Conservation (phyloP, 2,329 filamentous ascomycete species). For the Ophiocordyceps camponoti-leonardi region DNA sequence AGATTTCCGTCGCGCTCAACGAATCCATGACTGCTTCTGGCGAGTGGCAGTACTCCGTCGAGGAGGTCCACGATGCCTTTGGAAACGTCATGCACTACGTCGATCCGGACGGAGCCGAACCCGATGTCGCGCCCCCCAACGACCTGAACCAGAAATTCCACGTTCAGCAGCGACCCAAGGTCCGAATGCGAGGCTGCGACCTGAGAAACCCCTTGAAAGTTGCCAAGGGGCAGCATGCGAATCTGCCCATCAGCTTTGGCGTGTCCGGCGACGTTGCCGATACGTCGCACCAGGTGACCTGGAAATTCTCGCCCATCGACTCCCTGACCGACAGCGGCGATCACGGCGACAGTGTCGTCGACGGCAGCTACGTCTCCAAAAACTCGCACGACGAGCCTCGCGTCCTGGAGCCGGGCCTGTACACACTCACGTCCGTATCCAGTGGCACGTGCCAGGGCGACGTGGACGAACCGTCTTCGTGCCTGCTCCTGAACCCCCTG, state of each 20-base stretch:
- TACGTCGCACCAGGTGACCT: slow-evolving; percentile 56
- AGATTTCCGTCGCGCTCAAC: slow-evolving; percentile 67
- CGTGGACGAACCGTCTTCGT: slow-evolving; percentile 86
- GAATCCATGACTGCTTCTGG: slow-evolving; percentile 71
- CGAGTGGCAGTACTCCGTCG: slow-evolving; percentile 76
- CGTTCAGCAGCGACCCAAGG: slow-evolving; percentile 72
- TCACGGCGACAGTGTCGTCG: slow-evolving; percentile 40
- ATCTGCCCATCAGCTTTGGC: slow-evolving; percentile 55
- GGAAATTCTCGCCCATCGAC: slow-evolving; percentile 64
- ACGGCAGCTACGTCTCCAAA: slow-evolving; percentile 43
- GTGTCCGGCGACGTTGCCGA: slow-evolving; percentile 41
- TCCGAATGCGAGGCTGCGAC: slow-evolving; percentile 59
- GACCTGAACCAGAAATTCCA: slow-evolving; percentile 60
- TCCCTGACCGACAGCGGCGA: slow-evolving; percentile 53
- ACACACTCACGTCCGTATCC: slow-evolving; percentile 64
- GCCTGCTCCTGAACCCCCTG: slow-evolving; percentile 76
- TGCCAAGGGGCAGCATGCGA: slow-evolving; percentile 51
- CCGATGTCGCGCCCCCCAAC: slow-evolving; percentile 42
- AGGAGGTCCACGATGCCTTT: slow-evolving; percentile 81
- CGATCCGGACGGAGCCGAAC: slow-evolving; percentile 44
- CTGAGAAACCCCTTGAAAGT: slow-evolving; percentile 67
- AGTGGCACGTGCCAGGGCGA: slow-evolving; percentile 76
- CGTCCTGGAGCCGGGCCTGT: slow-evolving; percentile 67
- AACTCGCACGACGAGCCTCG: slow-evolving; percentile 43
- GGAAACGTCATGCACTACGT: slow-evolving; percentile 73